Conservation (phyloP, 768 basidiomycete species). For the Dentipellis sp. region DNA sequence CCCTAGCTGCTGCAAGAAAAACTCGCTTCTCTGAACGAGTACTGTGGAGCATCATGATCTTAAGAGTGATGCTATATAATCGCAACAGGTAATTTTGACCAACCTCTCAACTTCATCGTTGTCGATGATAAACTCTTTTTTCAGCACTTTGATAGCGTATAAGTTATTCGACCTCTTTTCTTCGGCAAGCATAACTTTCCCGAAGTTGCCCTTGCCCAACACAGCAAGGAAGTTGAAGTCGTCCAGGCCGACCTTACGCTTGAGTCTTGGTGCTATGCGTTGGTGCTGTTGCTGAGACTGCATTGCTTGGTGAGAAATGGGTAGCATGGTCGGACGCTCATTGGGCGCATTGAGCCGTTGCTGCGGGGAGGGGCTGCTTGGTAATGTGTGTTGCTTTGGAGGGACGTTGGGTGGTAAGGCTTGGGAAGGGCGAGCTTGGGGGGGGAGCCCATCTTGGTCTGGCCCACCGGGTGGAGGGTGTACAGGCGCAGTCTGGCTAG, state of each 20-base stretch:
- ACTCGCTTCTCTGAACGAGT: conserved; percentile 99
- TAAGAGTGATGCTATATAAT: background rate
- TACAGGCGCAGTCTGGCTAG: conserved; percentile 20
- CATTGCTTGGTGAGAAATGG: conserved; percentile 22
- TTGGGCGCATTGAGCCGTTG: background rate
- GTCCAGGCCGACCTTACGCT: conserved; percentile 89
- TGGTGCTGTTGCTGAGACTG: conserved; percentile 29
- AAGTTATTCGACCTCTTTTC: conserved; percentile 86
- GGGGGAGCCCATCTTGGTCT: conserved; percentile 6
- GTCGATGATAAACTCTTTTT: conserved; percentile 99
- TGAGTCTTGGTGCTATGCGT: conserved; percentile 21
- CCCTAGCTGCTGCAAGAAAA: conserved; percentile 92
- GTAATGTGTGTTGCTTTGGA: conserved; percentile 10
- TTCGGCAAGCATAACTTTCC: conserved; percentile 99
- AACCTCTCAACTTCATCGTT: conserved; percentile 99
- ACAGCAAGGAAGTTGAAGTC: conserved; percentile 99
- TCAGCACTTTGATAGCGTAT: conserved; percentile 99
- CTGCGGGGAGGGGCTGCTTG: conserved; percentile 7
- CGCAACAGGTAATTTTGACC: background rate
- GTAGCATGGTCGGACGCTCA: conserved; percentile 4
- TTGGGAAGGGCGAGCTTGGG: conserved; percentile 9
- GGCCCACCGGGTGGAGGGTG: conserved; percentile 8
- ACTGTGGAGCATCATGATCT: conserved; percentile 30
- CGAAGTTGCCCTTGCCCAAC: conserved; percentile 98
- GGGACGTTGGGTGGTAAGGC: background rate